These are phyloP conservation scores for Parasitella parasitica DNA, from an alignment of 371 early-diverging fungal species.

Conservation along the genomic window DNA sequence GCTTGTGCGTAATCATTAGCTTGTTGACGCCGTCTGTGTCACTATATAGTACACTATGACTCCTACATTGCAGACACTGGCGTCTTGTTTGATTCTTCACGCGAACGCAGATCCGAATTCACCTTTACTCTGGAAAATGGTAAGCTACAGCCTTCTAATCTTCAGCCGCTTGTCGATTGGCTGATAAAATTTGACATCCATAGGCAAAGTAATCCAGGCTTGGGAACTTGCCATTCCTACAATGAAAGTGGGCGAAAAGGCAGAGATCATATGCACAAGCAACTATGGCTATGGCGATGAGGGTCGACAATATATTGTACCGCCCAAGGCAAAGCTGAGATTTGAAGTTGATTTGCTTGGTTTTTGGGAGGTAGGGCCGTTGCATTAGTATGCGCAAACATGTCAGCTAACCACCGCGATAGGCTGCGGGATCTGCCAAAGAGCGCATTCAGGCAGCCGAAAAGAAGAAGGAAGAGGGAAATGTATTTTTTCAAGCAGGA, in stretches of 20 bases:
- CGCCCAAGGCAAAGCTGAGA: conserved; percentile 50
- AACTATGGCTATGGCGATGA: conserved; percentile 62
- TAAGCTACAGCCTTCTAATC: too few relatives aligned
- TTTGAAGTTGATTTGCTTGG: conserved; percentile 57
- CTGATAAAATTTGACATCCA: not conserved
- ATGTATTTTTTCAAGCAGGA: conserved; percentile 45
- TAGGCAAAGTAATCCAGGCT: conserved; percentile 57
- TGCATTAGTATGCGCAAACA: too few relatives aligned
- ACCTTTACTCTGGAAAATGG: conserved; percentile 14
- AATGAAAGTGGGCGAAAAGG: conserved; percentile 60
- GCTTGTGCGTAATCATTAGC: not conserved
- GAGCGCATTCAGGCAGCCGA: conserved; percentile 38
- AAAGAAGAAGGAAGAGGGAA: conserved; percentile 57
- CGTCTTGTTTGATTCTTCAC: conserved; percentile 39
- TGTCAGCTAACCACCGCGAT: too few relatives aligned
- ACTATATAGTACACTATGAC: conserved; percentile 42
- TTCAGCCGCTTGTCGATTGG: not conserved
- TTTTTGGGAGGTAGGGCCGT: conserved; percentile 45
- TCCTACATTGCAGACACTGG: conserved; percentile 20
- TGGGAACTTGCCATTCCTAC: conserved; percentile 63
- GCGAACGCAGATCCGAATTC: conserved; percentile 20
- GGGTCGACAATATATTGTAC: conserved; percentile 55
- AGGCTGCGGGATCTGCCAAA: conserved; percentile 24
- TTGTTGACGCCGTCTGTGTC: not conserved
- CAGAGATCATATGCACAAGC: conserved; percentile 52